Evolutionary conservation across 176 grass and related monocot species (phyloP), one percentile per base, ranked within the genome.

Genomic region (Typha latifolia): DNA sequence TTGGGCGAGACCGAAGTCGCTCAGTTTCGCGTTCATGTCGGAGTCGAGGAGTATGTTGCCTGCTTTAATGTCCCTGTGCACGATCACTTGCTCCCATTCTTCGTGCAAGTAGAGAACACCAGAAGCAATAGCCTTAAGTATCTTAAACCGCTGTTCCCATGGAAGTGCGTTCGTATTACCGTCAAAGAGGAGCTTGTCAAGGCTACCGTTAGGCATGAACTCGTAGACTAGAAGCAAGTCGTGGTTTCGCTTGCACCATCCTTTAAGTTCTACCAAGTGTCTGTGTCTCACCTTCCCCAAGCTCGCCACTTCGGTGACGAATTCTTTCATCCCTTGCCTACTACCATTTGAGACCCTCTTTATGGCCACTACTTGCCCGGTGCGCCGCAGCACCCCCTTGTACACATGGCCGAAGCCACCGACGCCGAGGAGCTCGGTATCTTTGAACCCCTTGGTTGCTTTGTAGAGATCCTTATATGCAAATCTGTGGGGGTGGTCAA

Each of bases 401-500:
- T 78, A 88, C 0, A 88, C 85, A 3, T 63, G 69, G 0, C 86
- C 86, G 2, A 89, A 89, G 47, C 86, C 81, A 21, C 86, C 86
- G 0, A 48, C 53, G 0, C 86, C 86, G 24, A 89, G 70, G 14
- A 84, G 9, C 12, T 68, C 59, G 19, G 69, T 63, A 32, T 78
- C 74, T 0, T 24, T 48, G 81, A 88, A 88, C 4, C 86, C 86
- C 12, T 64, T 67, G 48, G 86, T 88, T 0, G 86, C 86, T 0
- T 74, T 62, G 37, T 32, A 72, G 66, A 88, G 3, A 62, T 84
- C 81, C 49, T 75, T 84, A 72, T 88, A 88, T 0, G 47, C 37
- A 55, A 88, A 88, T 12, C 81, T 31, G 67, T 88, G 73, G 1
- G 81, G 70, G 37, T 74, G 80, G 8, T 82, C 49, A 9, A 43